Conservation (phyloP, 1,284 basidiomycete species). For the Cystobasidiaceae sp. region DNA sequence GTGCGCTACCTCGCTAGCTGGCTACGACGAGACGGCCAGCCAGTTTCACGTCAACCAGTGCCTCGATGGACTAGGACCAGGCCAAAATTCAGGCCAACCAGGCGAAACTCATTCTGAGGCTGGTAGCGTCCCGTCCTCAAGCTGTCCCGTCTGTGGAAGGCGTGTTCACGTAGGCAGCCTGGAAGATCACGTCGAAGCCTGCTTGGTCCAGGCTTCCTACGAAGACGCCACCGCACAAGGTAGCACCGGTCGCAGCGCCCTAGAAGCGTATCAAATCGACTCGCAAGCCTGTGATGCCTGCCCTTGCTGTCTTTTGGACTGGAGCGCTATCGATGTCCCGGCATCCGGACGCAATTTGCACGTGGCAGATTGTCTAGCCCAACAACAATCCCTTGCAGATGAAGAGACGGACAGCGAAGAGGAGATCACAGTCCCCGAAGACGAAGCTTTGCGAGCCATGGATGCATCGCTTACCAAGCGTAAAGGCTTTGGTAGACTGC, state of each 20-base stretch:
- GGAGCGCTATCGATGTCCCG: constrained; percentile 14
- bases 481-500: constrained; percentile 24
- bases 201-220: neutral
- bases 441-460: neutral
- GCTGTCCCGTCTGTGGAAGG: constrained; percentile 17
- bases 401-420: constrained; percentile 13
- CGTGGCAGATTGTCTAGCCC: constrained; percentile 25
- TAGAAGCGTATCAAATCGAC: neutral
- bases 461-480: neutral
- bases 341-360: constrained; percentile 3
- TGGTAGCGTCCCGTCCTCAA: too few species aligned
- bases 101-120: too few species aligned
- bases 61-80: neutral
- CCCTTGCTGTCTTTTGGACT: constrained; percentile 22
- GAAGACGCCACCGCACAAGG: neutral
- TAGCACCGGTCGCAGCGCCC: neutral
- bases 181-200: constrained; percentile 21
- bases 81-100: too few species aligned
- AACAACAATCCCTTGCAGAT: constrained; percentile 12
- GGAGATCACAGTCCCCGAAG: neutral
- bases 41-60: constrained; percentile 20
- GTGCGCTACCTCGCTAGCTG: constrained; percentile 10
- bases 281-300: neutral
- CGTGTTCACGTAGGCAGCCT: neutral
- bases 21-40: constrained; percentile 18